Base-by-base conservation (phyloP, 176 grass and related monocot species). In the Lolium rigidum region DNA sequence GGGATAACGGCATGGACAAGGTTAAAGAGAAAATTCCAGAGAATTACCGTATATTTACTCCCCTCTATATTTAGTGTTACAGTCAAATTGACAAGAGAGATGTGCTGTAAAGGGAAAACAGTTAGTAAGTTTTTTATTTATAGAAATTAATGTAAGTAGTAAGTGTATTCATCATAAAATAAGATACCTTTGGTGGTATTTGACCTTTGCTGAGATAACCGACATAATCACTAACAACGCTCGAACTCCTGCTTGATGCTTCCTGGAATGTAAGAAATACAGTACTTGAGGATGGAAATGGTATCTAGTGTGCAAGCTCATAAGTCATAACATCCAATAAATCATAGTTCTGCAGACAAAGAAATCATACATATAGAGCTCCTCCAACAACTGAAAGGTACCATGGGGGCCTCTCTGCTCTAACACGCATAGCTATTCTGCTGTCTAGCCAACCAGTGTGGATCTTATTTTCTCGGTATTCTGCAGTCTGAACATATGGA, bases 371-470 rank as follows among this genome's bases (percentile, higher is more conserved):
- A 88, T 99, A 99, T 86, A 99, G 86, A 85, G 94, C 85, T 76
- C 94, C 94, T 80, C 90, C 97, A 90, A 99, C 97, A 91, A 99
- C 97, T 70, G 94, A 99, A 66, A 99, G 86, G 86, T 99, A 96
- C 97, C 94, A 99, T 90, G 97, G 97, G 58, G 94, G 94, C 85
- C 97, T 96, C 89, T 99, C 97, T 69, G 97, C 97, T 91, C 97
- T 94, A 84, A 99, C 97, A 55, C 97, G 94, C 97, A 99, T 99
- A 79, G 92, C 97, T 80, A 99, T 99, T 93, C 97, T 96, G 89
- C 97, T 96, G 72, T 99, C 97, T 49, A 99, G 85, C 97, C 94
- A 99, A 72, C 97, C 92, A 75, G 97, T 99, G 75, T 99, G 97
- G 54, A 99, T 99, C 82, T 92, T 99, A 74, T 99, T 99, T 77